Conservation (phyloP, 2,329 filamentous ascomycete genomes). For the Venturia aucupariae region DNA sequence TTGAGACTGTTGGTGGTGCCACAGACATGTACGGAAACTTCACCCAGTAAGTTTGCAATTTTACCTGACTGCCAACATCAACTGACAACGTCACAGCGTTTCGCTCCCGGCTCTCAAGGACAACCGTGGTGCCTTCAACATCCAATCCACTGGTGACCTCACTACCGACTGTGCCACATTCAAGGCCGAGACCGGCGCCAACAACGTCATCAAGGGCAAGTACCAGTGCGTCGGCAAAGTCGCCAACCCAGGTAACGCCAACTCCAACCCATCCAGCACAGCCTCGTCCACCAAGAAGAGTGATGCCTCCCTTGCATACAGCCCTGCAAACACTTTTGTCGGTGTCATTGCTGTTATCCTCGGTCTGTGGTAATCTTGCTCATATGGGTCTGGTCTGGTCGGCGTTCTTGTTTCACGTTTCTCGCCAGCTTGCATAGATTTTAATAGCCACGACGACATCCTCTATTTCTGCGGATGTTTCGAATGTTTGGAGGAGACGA, state of each 20-base stretch:
- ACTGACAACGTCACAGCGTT: slow-evolving; percentile 44
- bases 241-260: slow-evolving; percentile 28
- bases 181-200: slow-evolving; percentile 30
- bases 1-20: slow-evolving; percentile 65
- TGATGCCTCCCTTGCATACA: slow-evolving; percentile 34
- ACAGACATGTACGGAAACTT: slow-evolving; percentile 82
- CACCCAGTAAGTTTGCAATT: slow-evolving; percentile 55
- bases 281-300: slow-evolving; percentile 21
- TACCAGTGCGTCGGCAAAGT: slow-evolving; percentile 33
- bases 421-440: slow-evolving; percentile 12
- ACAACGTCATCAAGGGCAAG: slow-evolving; percentile 35
- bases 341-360: slow-evolving; percentile 40
- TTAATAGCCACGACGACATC: slow-evolving; percentile 10
- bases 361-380: slow-evolving; percentile 28
- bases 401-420: background rate
- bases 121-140: slow-evolving; percentile 42
- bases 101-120: slow-evolving; percentile 48
- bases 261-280: slow-evolving; percentile 25
- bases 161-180: slow-evolving; percentile 32
- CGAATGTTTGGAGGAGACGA: background rate
- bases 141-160: slow-evolving; percentile 37
- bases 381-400: slow-evolving; percentile 21
- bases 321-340: slow-evolving; percentile 31
- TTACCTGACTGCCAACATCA: background rate
- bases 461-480: background rate